Evolutionary conservation across 257 asterid genomes (phyloP).

Genomic region (Solanum ossicruentum): DNA sequence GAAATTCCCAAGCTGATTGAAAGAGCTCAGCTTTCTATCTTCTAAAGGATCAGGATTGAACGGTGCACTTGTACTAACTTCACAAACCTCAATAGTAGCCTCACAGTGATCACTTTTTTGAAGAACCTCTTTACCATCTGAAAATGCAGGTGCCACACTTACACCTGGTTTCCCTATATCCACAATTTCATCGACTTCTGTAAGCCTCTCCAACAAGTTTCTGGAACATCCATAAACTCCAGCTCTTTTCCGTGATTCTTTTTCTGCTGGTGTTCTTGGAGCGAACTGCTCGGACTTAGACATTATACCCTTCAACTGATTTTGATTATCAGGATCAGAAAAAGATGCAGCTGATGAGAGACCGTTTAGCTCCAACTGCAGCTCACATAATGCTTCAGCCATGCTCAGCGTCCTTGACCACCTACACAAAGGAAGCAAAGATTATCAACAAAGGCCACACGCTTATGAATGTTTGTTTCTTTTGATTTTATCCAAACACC

Average conservation of each 20-base stretch:
- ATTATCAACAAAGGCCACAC: background rate
- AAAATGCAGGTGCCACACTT: background rate
- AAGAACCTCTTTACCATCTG: conserved; percentile 1
- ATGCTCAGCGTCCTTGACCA: conserved; percentile 84
- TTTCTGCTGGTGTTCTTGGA: conserved; percentile 53
- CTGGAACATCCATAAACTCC: conserved; percentile 5
- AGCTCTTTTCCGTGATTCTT: conserved; percentile 33
- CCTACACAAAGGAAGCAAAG: conserved; percentile 22
- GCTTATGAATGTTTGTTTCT: background rate
- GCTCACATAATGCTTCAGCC: conserved; percentile 76
- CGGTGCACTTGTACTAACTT: background rate
- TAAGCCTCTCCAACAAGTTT: conserved; percentile 8
- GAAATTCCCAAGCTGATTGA: conserved; percentile 37
- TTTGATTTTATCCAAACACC: background rate
- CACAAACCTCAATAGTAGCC: background rate
- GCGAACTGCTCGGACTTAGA: conserved; percentile 9
- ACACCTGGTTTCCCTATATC: conserved; percentile 1
- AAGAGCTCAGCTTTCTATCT: background rate
- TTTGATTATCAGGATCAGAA: conserved; percentile 4
- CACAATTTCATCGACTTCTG: background rate
- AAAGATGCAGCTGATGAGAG: conserved; percentile 5
- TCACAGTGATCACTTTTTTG: background rate
- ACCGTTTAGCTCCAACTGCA: conserved; percentile 50
- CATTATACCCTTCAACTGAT: conserved; percentile 3
- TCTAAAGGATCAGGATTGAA: conserved; percentile 5